Conservation (phyloP, 257 asterid species). For the Nicotiana undulata region DNA sequence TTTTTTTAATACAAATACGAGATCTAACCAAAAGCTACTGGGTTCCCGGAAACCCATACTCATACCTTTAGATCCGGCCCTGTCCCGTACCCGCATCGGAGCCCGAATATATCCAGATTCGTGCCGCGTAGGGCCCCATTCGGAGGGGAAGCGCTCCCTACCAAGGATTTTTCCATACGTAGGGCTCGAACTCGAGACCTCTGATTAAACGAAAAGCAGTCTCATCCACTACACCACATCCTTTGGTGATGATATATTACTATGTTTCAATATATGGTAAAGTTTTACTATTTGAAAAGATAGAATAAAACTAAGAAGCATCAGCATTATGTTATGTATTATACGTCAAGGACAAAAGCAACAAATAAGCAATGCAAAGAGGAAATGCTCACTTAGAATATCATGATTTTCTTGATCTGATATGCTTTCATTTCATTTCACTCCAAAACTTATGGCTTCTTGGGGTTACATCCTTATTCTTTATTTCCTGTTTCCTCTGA, state of each 20-base stretch:
- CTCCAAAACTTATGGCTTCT: slow-evolving; percentile 30
- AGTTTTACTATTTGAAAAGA: not conserved
- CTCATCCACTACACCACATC: too few relatives aligned
- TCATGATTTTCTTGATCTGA: not conserved
- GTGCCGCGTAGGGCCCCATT: too few relatives aligned
- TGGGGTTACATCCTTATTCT: slow-evolving; percentile 10
- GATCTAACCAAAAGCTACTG: too few relatives aligned
- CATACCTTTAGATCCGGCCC: too few relatives aligned
- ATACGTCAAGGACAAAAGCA: not conserved
- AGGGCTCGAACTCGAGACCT: too few relatives aligned
- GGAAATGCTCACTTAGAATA: not conserved
- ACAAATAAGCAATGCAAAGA: slow-evolving; percentile 1
- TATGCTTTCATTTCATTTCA: not conserved
- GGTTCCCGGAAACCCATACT: too few relatives aligned
- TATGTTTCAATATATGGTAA: not conserved
- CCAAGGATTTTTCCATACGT: too few relatives aligned
- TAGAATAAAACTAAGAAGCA: not conserved
- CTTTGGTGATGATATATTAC: not conserved
- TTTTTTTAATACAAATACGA: too few relatives aligned
- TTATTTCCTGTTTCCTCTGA: slow-evolving; percentile 16
- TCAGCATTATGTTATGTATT: not conserved
- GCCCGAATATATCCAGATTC: too few relatives aligned
- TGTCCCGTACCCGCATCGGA: too few relatives aligned
- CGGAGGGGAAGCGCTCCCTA: too few relatives aligned
- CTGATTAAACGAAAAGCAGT: too few relatives aligned